phyloP scores from a whole-genome alignment of 2,329 filamentous ascomycete species.

The Tolypocladium inflatum region DNA sequence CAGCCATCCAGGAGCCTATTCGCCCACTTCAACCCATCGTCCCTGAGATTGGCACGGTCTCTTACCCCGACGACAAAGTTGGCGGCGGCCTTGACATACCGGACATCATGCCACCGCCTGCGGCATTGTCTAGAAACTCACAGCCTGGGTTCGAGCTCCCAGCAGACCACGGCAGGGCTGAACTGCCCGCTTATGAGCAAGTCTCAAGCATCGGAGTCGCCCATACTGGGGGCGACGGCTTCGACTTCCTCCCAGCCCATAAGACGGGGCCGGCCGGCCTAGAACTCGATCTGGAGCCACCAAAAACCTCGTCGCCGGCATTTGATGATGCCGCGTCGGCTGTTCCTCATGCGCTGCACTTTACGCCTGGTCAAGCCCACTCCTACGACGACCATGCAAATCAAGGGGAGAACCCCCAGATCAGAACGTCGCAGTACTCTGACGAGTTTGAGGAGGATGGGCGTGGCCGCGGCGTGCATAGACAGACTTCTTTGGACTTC shows the following conservation, averaged over 20 bases:
- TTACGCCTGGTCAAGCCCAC: constrained; percentile 2
- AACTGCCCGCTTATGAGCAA: neutral
- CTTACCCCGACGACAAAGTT: constrained; percentile 16
- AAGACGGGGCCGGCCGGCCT: constrained; percentile 20
- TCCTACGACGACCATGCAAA: constrained; percentile 7
- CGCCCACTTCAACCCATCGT: constrained; percentile 23
- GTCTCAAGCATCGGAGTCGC: constrained; percentile 9
- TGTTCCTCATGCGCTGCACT: neutral
- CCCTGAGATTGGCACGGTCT: constrained; percentile 27
- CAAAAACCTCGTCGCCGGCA: constrained; percentile 17
- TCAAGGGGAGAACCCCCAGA: constrained; percentile 13
- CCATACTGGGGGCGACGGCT: constrained; percentile 8
- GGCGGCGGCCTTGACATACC: constrained; percentile 13
- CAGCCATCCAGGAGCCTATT: constrained; percentile 14
- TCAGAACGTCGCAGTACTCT: constrained; percentile 21
- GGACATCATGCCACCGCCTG: constrained; percentile 18
- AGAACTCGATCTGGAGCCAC: constrained; percentile 26
- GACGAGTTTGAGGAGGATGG: constrained; percentile 19
- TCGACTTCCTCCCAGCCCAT: constrained; percentile 14
- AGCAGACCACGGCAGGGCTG: constrained; percentile 2
- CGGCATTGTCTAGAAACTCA: constrained; percentile 18
- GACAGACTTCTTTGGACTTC: constrained; percentile 10
- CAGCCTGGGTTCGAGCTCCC: constrained; percentile 8
- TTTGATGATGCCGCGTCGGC: constrained; percentile 8
- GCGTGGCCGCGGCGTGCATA: constrained; percentile 26